A percentile compares a stretch with the other conserved stretches of the same genome.
Conservation (phyloP, 768 basidiomycete species). For the Punctularia strigosozonata region DNA sequence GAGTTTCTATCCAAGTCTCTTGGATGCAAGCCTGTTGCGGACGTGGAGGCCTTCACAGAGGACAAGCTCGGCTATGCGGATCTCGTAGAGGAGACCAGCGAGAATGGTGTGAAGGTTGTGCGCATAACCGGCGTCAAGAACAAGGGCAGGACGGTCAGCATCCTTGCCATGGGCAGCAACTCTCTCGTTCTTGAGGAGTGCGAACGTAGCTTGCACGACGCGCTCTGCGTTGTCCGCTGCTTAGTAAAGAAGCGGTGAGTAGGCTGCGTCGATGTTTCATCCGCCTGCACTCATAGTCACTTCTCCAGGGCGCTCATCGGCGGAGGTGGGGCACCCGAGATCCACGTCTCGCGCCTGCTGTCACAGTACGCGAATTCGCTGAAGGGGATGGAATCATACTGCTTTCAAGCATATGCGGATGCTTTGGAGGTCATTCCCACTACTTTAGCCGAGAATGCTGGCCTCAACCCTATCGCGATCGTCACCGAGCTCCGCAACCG, state of each 20-base stretch:
- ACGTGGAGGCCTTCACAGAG: slow-evolving; percentile 94
- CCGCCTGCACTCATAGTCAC: background rate
- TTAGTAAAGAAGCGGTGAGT: slow-evolving; percentile 93
- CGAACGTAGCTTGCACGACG: slow-evolving; percentile 95
- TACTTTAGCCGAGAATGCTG: slow-evolving; percentile 96
- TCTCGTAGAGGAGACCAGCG: slow-evolving; percentile 79
- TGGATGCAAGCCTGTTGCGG: slow-evolving; percentile 92
- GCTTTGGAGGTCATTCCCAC: slow-evolving; percentile 96
- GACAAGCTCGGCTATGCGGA: slow-evolving; percentile 98
- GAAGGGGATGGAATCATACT: slow-evolving; percentile 98
- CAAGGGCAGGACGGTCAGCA: slow-evolving; percentile 86
- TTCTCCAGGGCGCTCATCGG: slow-evolving; percentile 72
- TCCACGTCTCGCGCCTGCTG: slow-evolving; percentile 86
- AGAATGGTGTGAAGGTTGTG: slow-evolving; percentile 82
- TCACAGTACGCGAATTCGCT: slow-evolving; percentile 87
- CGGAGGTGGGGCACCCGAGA: slow-evolving; percentile 96
- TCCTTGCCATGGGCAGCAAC: slow-evolving; percentile 92
- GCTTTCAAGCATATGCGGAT: slow-evolving; percentile 97
- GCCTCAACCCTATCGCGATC: slow-evolving; percentile 94
- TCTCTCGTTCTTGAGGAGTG: slow-evolving; percentile 91
- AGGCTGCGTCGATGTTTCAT: background rate
- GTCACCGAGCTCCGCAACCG: slow-evolving; percentile 96
- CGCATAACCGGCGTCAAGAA: slow-evolving; percentile 93
- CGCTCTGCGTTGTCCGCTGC: slow-evolving; percentile 96
- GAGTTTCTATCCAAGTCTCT: slow-evolving; percentile 93